These are phyloP conservation scores for Rubia occidens DNA, from an alignment of 305 asterid genomes.

Conservation along the genomic window DNA sequence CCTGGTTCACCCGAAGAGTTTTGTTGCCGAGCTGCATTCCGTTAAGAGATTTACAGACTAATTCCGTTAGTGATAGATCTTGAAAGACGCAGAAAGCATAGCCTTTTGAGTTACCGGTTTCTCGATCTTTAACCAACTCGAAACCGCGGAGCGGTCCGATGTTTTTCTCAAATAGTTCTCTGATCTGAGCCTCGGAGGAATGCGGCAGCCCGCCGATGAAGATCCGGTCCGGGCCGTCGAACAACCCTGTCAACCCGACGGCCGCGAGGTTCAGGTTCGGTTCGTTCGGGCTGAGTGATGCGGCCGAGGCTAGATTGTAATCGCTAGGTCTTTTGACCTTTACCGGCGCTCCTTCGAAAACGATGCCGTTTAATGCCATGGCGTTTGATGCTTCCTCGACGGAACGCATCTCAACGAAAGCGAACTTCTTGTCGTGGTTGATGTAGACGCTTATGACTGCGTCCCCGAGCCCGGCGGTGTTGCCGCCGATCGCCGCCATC, in stretches of 20 bases:
- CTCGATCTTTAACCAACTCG: slow-evolving; percentile 88
- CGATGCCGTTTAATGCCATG: slow-evolving; percentile 93
- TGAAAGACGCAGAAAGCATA: slow-evolving; percentile 93
- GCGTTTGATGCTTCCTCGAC: slow-evolving; percentile 99
- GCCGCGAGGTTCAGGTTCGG: slow-evolving; percentile 84
- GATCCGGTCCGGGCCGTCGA: slow-evolving; percentile 90
- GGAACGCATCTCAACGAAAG: slow-evolving; percentile 97
- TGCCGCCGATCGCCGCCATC: slow-evolving; percentile 92
- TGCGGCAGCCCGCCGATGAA: slow-evolving; percentile 92
- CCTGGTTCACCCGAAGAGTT: slow-evolving; percentile 90
- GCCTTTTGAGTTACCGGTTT: slow-evolving; percentile 97
- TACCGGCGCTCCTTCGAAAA: slow-evolving; percentile 97
- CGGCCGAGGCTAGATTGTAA: slow-evolving; percentile 86
- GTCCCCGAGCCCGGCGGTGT: slow-evolving; percentile 98
- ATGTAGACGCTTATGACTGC: slow-evolving; percentile 94
- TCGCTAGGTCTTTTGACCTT: slow-evolving; percentile 96
- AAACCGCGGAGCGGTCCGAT: slow-evolving; percentile 92
- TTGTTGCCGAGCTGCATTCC: slow-evolving; percentile 96
- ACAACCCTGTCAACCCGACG: slow-evolving; percentile 84
- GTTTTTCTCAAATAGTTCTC: slow-evolving; percentile 76
- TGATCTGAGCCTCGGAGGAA: slow-evolving; percentile 75
- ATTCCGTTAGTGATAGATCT: slow-evolving; percentile 81
- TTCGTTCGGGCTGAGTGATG: slow-evolving; percentile 92
- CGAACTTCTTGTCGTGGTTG: slow-evolving; percentile 92
- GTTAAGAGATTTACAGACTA: slow-evolving; percentile 91